Percentiles rank a stretch among this genome's conserved stretches.
These are phyloP conservation scores for Pleurostoma richardsiae DNA, from an alignment of 2,329 filamentous ascomycete species.

Conservation along the genomic window DNA sequence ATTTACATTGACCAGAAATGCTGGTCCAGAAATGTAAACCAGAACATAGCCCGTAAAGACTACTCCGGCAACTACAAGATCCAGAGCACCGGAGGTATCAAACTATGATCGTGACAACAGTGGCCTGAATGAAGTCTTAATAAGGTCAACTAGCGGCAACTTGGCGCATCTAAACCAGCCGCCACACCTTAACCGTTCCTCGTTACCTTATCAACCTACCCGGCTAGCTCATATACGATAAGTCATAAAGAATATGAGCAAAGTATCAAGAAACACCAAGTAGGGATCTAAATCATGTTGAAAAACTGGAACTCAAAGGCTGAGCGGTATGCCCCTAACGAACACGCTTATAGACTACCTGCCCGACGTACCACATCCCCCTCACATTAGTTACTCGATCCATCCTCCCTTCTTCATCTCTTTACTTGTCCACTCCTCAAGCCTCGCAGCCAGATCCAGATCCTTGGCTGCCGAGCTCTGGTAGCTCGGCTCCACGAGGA, in stretches of 20 bases:
- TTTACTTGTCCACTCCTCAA: not conserved
- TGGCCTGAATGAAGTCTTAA: too few species aligned
- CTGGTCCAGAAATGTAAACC: too few species aligned
- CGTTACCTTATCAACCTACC: too few species aligned
- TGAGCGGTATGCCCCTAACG: not conserved
- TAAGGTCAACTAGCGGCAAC: too few species aligned
- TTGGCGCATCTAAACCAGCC: too few species aligned
- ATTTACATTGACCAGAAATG: too few species aligned
- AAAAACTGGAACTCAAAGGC: not conserved
- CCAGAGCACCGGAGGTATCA: too few species aligned
- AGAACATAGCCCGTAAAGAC: too few species aligned
- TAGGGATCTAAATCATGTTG: not conserved
- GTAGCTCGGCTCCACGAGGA: not conserved
- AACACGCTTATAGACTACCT: not conserved
- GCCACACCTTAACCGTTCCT: too few species aligned
- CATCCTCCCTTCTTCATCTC: not conserved
- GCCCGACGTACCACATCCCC: not conserved
- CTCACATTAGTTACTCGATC: not conserved
- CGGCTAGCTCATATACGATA: not conserved
- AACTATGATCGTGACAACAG: too few species aligned
- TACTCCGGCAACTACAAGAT: too few species aligned
- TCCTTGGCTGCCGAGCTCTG: not conserved
- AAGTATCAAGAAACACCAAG: not conserved
- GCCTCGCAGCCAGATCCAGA: not conserved
- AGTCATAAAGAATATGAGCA: not conserved